Evolutionary conservation across 2,329 filamentous ascomycete genomes (phyloP), one percentile per base, ranked within the genome.

Genomic region (Aspergillus phoenicis): DNA sequence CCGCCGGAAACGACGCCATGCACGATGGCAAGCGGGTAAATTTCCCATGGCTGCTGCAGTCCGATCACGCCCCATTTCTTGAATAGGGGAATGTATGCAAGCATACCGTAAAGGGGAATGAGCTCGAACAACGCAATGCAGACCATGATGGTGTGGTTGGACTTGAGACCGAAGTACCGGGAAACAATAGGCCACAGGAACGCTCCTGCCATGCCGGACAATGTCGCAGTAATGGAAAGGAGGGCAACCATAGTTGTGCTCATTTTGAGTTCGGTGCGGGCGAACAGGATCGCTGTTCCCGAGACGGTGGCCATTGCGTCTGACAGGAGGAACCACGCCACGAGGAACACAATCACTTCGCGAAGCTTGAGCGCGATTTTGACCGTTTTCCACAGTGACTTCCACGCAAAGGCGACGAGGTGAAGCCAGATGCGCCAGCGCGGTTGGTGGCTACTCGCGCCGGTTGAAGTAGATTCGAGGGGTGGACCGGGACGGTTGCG

Each of bases 261-360:
- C 91, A 97, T 94, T 64, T 89, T 86, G 6, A 97, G 82, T 64
- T 91, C 87, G 0, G 93, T 97, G 75, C 96, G 96, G 41, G 93
- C 93, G 72, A 96, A 97, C 2, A 97, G 83, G 41, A 97, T 92
- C 0, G 93, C 93, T 0, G 93, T 97, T 3, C 91, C 93, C 2
- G 90, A 93, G 0, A 95, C 93, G 0, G 93, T 97, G 4, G 93
- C 93, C 63, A 97, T 90, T 33, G 91, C 91, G 70, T 97, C 93
- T 0, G 91, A 95, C 1, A 97, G 83, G 41, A 97, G 82, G 74
- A 97, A 97, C 93, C 93, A 97, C 1, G 91, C 92, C 2, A 84
- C 85, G 0, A 97, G 83, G 66, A 97, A 96, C 0, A 97, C 82
- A 8, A 94, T 82, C 0, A 96, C 86, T 66, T 97, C 87, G 47